Evolutionary conservation across 805 yeast species (phyloP).

Genomic region (Kluyveromyces lactis): DNA sequence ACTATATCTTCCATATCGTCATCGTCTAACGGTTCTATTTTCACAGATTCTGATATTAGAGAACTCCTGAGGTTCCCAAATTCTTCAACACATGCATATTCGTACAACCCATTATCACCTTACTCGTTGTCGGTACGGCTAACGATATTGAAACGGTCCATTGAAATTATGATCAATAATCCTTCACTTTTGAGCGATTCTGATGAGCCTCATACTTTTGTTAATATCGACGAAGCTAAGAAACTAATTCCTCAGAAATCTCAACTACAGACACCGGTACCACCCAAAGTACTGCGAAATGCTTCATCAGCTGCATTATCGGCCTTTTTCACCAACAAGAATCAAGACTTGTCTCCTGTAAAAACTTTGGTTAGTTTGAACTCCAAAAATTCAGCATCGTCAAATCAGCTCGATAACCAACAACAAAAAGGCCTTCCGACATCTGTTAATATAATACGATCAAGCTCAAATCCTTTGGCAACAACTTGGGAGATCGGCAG

Average conservation of each 20-base stretch:
- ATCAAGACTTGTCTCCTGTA: not conserved
- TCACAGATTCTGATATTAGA: conserved; percentile 23
- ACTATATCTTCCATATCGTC: not conserved
- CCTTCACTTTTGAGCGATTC: conserved; percentile 33
- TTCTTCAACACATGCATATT: conserved; percentile 76
- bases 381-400: not conserved
- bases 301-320: conserved; percentile 35
- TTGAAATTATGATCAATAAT: conserved; percentile 62
- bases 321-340: conserved; percentile 23
- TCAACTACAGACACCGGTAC: not conserved
- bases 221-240: conserved; percentile 4
- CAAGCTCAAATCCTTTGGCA: not conserved
- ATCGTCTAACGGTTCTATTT: not conserved
- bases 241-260: conserved; percentile 10
- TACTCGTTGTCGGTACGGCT: conserved; percentile 70
- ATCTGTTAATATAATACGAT: not conserved
- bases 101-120: conserved; percentile 76
- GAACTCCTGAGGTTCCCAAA: conserved; percentile 60
- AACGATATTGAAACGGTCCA: conserved; percentile 64
- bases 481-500: conserved; percentile 5
- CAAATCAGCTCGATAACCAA: not conserved
- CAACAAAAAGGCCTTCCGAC: not conserved
- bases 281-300: conserved; percentile 17
- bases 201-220: not conserved
- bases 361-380: not conserved